Evolutionary conservation across 208 protist species (phyloP).

Genomic region (Porcisia deanei): DNA sequence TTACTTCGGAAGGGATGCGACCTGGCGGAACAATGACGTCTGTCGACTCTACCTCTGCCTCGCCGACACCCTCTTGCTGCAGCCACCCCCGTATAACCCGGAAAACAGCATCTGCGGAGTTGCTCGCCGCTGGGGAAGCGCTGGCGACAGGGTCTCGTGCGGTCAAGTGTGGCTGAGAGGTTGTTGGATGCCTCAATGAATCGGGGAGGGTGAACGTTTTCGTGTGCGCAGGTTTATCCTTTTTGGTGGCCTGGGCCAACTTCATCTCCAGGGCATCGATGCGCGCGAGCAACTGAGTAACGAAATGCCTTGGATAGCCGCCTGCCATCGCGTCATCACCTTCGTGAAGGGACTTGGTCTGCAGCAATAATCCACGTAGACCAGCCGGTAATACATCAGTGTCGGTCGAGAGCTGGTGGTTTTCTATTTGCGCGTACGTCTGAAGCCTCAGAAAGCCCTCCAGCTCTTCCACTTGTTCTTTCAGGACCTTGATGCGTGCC

Average conservation of each 20-base stretch:
- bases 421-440: constrained; percentile 26
- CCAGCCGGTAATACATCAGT: background rate
- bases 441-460: constrained; percentile 52
- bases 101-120: constrained; percentile 3
- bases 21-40: constrained; percentile 66
- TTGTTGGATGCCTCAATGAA: background rate
- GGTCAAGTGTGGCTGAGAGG: background rate
- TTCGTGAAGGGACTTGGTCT: background rate
- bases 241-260: background rate
- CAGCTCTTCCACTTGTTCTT: constrained; percentile 62
- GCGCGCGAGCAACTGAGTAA: constrained; percentile 32
- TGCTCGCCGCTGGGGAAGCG: background rate
- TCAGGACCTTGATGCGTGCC: constrained; percentile 61
- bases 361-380: too few relatives aligned
- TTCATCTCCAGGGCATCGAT: constrained; percentile 44
- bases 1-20: constrained; percentile 46
- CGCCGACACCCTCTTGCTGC: constrained; percentile 56
- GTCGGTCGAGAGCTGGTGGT: background rate
- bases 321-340: background rate
- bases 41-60: constrained; percentile 56
- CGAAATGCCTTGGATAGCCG: constrained; percentile 22
- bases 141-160: background rate
- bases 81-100: constrained; percentile 74
- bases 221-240: background rate
- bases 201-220: background rate